Evolutionary conservation across 2,329 filamentous ascomycete species (phyloP).

Genomic region (Aspergillus carbonarius): DNA sequence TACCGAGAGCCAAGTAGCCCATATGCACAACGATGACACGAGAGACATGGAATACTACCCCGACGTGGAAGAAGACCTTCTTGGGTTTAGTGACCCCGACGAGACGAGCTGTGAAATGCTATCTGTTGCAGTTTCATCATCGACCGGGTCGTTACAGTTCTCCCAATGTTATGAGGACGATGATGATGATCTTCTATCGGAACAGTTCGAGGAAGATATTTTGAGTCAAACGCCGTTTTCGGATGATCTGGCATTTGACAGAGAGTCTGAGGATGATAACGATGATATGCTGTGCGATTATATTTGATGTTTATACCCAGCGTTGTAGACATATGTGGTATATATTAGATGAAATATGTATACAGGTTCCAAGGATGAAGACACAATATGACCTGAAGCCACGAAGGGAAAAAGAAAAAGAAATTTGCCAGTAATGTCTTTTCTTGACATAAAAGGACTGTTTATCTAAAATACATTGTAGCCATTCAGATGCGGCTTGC

Average conservation of each 20-base stretch:
- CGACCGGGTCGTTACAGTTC: neutral
- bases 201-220: neutral
- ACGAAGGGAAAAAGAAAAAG: no score
- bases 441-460: neutral
- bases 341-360: neutral
- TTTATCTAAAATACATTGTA: neutral
- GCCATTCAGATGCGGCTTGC: neutral
- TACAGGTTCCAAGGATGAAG: neutral
- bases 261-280: neutral
- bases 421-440: neutral
- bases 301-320: neutral
- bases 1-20: neutral
- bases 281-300: conserved; percentile 12
- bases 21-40: no score
- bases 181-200: neutral
- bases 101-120: neutral
- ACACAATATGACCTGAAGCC: no score
- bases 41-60: neutral
- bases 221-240: neutral
- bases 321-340: neutral
- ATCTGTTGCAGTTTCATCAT: neutral
- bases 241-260: neutral
- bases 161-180: neutral
- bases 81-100: neutral
- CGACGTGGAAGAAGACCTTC: neutral